Conservation (phyloP, 164 flowering plant genomes). For the Amborella trichopoda region DNA sequence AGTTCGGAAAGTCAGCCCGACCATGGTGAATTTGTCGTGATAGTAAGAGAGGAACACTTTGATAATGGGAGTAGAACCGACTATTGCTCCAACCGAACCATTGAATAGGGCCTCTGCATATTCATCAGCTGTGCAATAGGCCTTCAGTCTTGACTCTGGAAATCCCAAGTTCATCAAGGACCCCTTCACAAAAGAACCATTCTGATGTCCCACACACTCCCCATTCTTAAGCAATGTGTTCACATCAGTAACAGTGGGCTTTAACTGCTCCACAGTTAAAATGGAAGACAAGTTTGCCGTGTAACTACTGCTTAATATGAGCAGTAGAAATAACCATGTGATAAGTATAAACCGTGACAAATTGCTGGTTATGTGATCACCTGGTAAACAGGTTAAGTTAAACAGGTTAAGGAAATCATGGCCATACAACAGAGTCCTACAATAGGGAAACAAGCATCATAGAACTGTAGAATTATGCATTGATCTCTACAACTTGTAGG, state of each 20-base stretch:
- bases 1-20: conserved; percentile 10
- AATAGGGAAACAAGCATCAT: too few relatives aligned
- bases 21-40: conserved; percentile 9
- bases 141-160: conserved; percentile 8
- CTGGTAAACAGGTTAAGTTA: conserved; percentile 23
- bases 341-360: conserved; percentile 27
- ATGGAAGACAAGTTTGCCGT: conserved; percentile 46
- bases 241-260: conserved; percentile 24
- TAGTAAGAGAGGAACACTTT: conserved; percentile 11
- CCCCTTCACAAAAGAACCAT: conserved; percentile 22
- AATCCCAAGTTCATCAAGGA: not conserved
- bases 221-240: conserved; percentile 16
- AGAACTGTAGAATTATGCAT: too few relatives aligned
- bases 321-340: conserved; percentile 43
- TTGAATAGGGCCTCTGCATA: conserved; percentile 11
- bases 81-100: conserved; percentile 16
- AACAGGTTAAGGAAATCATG: too few relatives aligned
- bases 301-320: conserved; percentile 31
- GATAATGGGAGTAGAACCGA: conserved; percentile 17
- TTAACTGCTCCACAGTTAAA: conserved; percentile 31
- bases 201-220: conserved; percentile 29
- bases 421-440: too few relatives aligned
- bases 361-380: conserved; percentile 27
- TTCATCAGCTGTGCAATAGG: conserved; percentile 11
- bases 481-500: too few relatives aligned